A percentile compares a stretch with the other conserved stretches of the same genome.
Conservation (phyloP, 1,139 yeast genomes). For the Kluyveromyces sp. region DNA sequence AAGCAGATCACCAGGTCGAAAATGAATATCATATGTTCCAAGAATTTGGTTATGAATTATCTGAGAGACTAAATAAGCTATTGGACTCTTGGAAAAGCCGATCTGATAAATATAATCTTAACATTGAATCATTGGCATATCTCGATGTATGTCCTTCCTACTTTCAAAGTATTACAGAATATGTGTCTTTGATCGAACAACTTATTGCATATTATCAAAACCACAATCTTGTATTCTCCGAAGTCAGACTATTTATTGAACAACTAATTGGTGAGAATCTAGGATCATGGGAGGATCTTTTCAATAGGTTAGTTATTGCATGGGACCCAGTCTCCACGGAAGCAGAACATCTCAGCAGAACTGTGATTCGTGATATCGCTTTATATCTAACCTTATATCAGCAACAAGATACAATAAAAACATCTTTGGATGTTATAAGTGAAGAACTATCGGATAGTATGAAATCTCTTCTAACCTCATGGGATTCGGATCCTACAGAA, state of each 20-base stretch:
- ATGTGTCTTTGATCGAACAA: constrained; percentile 23
- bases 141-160: constrained; percentile 11
- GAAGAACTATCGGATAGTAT: constrained; percentile 11
- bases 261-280: constrained; percentile 17
- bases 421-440: constrained; percentile 6
- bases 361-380: constrained; percentile 16
- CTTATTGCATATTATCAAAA: constrained; percentile 21
- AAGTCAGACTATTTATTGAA: constrained; percentile 10
- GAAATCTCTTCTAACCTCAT: constrained; percentile 16
- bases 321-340: constrained; percentile 20
- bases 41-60: constrained; percentile 21
- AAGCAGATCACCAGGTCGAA: not conserved
- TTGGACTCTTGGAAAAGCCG: constrained; percentile 9
- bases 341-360: constrained; percentile 16
- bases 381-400: constrained; percentile 14
- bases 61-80: constrained; percentile 17
- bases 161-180: constrained; percentile 19
- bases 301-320: constrained; percentile 24
- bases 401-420: constrained; percentile 8
- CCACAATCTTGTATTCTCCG: constrained; percentile 16
- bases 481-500: constrained; percentile 19
- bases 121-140: constrained; percentile 9
- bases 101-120: not conserved
- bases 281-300: constrained; percentile 17
- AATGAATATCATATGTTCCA: constrained; percentile 12